These are phyloP conservation scores for Alternaria sp. DNA, from an alignment of 2,329 filamentous ascomycete genomes.

Conservation along the genomic window DNA sequence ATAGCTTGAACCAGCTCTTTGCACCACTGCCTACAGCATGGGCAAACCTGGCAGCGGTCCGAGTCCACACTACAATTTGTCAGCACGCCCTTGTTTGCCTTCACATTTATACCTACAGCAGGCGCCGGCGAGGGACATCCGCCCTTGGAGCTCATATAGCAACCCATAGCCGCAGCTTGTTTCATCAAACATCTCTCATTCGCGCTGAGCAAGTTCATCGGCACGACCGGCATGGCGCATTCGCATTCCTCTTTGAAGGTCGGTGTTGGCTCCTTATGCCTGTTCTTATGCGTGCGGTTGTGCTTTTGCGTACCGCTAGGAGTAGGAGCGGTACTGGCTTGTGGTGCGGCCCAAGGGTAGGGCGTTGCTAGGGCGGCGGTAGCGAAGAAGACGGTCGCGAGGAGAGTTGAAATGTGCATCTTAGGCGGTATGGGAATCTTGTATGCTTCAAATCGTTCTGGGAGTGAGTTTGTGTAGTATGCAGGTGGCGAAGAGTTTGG, in stretches of 20 bases:
- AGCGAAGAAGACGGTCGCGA: slow-evolving; percentile 28
- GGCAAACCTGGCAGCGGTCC: slow-evolving; percentile 19
- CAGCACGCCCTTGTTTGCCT: background rate
- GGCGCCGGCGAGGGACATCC: slow-evolving; percentile 32
- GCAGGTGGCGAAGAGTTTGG: slow-evolving; percentile 6
- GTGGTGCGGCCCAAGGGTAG: slow-evolving; percentile 28
- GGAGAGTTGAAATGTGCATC: slow-evolving; percentile 31
- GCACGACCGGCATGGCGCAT: slow-evolving; percentile 39
- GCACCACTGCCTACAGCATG: background rate
- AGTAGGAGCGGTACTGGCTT: slow-evolving; percentile 12
- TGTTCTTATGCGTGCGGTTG: slow-evolving; percentile 25
- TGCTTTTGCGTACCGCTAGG: slow-evolving; percentile 5
- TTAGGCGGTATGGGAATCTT: background rate
- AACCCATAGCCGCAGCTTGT: slow-evolving; percentile 26
- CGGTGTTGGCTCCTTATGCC: slow-evolving; percentile 38
- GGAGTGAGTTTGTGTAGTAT: background rate
- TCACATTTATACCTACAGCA: slow-evolving; percentile 17
- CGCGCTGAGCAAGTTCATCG: slow-evolving; percentile 32
- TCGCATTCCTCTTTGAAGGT: slow-evolving; percentile 38
- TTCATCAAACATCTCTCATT: slow-evolving; percentile 36
- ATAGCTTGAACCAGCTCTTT: background rate
- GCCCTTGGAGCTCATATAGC: slow-evolving; percentile 27
- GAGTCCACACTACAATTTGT: slow-evolving; percentile 22
- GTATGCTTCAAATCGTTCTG: background rate
- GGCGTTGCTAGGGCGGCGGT: slow-evolving; percentile 30